Conservation (phyloP, 2,329 filamentous ascomycete species). For the Septoria petroselini region DNA sequence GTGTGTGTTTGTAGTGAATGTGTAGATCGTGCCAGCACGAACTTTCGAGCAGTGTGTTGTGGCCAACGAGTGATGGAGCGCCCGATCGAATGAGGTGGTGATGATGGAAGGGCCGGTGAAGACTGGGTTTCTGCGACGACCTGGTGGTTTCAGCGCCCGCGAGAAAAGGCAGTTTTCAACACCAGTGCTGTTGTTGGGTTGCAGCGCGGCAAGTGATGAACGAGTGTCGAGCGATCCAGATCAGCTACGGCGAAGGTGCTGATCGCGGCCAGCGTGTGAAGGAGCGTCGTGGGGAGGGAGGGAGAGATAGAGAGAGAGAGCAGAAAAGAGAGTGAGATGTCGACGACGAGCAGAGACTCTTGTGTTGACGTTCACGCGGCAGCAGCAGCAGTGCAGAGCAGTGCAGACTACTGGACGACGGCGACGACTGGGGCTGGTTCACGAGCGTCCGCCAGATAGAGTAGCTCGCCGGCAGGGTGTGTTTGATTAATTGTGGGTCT, state of each 20-base stretch:
- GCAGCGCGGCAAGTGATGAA: conserved; percentile 1
- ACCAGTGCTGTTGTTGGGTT: conserved; percentile 12
- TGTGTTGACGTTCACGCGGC: no score
- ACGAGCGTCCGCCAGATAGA: no score
- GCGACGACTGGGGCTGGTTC: no score
- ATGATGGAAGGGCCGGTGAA: background rate
- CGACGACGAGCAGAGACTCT: background rate
- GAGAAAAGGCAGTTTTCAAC: background rate
- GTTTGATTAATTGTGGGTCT: no score
- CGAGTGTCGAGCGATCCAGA: conserved; percentile 7
- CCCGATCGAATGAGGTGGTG: background rate
- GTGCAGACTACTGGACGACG: no score
- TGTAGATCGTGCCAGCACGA: conserved; percentile 17
- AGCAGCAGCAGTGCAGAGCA: no score
- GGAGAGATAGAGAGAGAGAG: background rate
- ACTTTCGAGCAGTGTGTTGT: background rate
- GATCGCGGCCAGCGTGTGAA: conserved; percentile 14
- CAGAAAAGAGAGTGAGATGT: background rate
- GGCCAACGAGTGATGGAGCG: background rate
- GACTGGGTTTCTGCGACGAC: conserved; percentile 2
- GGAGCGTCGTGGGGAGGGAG: conserved; percentile 4
- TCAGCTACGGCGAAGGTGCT: background rate
- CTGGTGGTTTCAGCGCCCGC: conserved; percentile 1
- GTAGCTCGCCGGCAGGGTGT: no score
- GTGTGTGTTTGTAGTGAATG: conserved; percentile 14